Evolutionary conservation across 257 asterid species (phyloP).

Genomic region (Catharanthus roseus): DNA sequence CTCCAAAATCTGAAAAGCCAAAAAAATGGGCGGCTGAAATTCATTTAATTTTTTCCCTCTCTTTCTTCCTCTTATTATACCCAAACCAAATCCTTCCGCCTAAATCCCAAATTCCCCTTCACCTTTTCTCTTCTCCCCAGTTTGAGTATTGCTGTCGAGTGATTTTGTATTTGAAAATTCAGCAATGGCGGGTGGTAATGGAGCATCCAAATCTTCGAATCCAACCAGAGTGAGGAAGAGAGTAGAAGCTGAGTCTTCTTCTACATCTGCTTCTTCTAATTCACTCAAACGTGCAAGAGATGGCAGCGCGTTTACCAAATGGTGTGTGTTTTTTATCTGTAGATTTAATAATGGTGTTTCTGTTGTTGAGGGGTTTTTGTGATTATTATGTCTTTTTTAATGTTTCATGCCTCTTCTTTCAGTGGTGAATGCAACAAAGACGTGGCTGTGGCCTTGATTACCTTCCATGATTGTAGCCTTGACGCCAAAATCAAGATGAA

Average conservation of each 20-base stretch:
- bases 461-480: conserved; percentile 69
- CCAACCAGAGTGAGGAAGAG: conserved; percentile 13
- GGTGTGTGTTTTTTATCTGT: conserved; percentile 34
- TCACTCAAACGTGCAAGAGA: conserved; percentile 75
- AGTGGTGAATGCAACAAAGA: conserved; percentile 69
- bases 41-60: conserved; percentile 5
- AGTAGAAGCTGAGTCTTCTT: conserved; percentile 3
- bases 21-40: conserved; percentile 12
- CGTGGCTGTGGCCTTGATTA: conserved; percentile 75
- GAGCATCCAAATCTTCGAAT: conserved; percentile 9
- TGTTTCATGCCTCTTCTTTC: conserved; percentile 7
- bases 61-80: neutral
- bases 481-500: conserved; percentile 79
- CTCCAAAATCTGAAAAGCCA: neutral
- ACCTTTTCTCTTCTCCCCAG: neutral
- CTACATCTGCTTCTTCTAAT: neutral
- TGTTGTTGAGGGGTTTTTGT: neutral
- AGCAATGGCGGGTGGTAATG: conserved; percentile 13
- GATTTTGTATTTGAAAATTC: neutral
- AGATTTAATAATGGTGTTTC: neutral
- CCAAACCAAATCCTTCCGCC: neutral
- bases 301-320: conserved; percentile 82
- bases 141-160: neutral
- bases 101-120: neutral
- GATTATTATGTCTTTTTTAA: neutral